These are phyloP conservation scores for Teunomyces funiuensis DNA, from an alignment of 805 yeast species.

Conservation along the genomic window DNA sequence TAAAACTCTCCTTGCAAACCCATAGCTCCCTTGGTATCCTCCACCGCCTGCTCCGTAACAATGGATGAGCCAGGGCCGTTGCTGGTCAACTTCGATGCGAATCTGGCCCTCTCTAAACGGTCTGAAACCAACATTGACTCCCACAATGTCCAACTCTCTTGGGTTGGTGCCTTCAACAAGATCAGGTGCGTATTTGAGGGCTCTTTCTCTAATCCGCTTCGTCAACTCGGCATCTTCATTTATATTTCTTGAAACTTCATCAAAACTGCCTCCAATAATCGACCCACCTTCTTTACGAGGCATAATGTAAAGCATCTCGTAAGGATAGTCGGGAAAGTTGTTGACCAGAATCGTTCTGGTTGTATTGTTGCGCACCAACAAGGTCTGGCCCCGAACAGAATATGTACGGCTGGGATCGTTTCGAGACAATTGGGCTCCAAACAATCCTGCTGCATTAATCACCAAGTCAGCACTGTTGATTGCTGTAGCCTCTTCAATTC, in stretches of 20 bases:
- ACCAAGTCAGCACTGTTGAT: slow-evolving; percentile 44
- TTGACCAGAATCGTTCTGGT: slow-evolving; percentile 30
- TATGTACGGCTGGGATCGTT: slow-evolving; percentile 39
- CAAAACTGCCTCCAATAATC: slow-evolving; percentile 58
- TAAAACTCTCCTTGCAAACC: slow-evolving; percentile 1
- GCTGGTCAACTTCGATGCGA: slow-evolving; percentile 32
- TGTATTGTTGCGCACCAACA: slow-evolving; percentile 48
- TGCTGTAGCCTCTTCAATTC: slow-evolving; percentile 48
- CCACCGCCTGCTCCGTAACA: slow-evolving; percentile 55
- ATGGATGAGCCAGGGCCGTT: slow-evolving; percentile 47
- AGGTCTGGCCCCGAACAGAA: slow-evolving; percentile 63
- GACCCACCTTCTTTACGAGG: slow-evolving; percentile 78
- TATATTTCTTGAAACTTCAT: slow-evolving; percentile 13
- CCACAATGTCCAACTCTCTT: slow-evolving; percentile 27
- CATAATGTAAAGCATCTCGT: slow-evolving; percentile 57
- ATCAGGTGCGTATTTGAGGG: slow-evolving; percentile 42
- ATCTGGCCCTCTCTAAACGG: slow-evolving; percentile 38
- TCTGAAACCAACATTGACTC: slow-evolving; percentile 37
- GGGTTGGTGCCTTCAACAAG: slow-evolving; percentile 34
- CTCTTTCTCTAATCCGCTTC: slow-evolving; percentile 47
- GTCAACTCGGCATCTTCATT: slow-evolving; percentile 44
- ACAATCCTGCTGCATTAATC: slow-evolving; percentile 58
- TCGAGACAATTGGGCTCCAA: slow-evolving; percentile 45
- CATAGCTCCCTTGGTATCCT: slow-evolving; percentile 9
- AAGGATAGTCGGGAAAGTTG: slow-evolving; percentile 29